Evolutionary conservation across 805 yeast species (phyloP).

Genomic region (Tetrapisispora pingtungensis): DNA sequence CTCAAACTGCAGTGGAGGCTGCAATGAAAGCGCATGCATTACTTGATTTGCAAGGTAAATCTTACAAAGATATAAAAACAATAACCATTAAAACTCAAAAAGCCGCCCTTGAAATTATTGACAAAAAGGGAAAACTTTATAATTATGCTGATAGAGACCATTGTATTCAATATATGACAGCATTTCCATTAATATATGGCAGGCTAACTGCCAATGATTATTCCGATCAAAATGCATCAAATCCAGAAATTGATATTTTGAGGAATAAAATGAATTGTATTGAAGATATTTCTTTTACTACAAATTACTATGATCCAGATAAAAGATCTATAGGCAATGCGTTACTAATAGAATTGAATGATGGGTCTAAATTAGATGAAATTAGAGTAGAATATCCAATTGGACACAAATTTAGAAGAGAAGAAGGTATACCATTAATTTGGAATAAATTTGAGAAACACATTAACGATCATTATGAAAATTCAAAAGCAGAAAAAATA

Average conservation of each 20-base stretch:
- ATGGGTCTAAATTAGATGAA: conserved; percentile 44
- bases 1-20: conserved; percentile 56
- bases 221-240: conserved; percentile 39
- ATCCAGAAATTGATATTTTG: conserved; percentile 42
- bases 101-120: conserved; percentile 51
- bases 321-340: conserved; percentile 53
- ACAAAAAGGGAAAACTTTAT: conserved; percentile 48
- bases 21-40: conserved; percentile 36
- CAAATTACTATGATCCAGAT: conserved; percentile 45
- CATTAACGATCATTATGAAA: conserved; percentile 34
- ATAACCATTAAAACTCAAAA: conserved; percentile 48
- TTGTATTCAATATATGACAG: conserved; percentile 56
- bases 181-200: conserved; percentile 46
- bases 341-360: conserved; percentile 39
- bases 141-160: conserved; percentile 59
- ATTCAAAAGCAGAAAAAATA: conserved; percentile 31
- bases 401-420: conserved; percentile 49
- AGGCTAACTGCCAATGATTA: conserved; percentile 50
- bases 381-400: conserved; percentile 46
- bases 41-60: conserved; percentile 33
- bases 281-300: conserved; percentile 39
- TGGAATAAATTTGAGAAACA: conserved; percentile 43
- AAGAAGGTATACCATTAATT: conserved; percentile 49
- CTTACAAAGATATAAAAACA: conserved; percentile 39
- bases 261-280: conserved; percentile 47